Conservation (phyloP, 495 filamentous ascomycete genomes). For the Penicillium egyptiacum region DNA sequence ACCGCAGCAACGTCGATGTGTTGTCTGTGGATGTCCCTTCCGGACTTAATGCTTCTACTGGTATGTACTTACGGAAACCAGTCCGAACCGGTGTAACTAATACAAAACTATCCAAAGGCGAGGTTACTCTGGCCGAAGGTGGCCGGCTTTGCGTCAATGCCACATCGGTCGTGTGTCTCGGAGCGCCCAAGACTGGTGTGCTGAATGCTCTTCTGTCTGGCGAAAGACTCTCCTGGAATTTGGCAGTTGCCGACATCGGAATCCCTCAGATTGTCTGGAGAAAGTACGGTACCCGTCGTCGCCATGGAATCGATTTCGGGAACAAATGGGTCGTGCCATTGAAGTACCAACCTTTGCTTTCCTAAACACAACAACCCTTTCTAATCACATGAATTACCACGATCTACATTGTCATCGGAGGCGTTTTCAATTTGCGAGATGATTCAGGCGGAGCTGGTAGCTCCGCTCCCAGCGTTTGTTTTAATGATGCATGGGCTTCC, state of each 20-base stretch:
- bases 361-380: not conserved
- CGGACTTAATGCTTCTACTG: slow-evolving; percentile 77
- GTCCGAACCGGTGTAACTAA: slow-evolving; percentile 10
- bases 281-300: slow-evolving; percentile 75
- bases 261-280: slow-evolving; percentile 79
- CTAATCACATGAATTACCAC: slow-evolving; percentile 8
- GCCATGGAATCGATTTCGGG: slow-evolving; percentile 82
- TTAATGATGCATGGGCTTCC: slow-evolving; percentile 4
- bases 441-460: not conserved
- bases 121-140: slow-evolving; percentile 60
- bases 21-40: slow-evolving; percentile 85
- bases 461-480: slow-evolving; percentile 4
- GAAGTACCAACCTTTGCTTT: slow-evolving; percentile 34
- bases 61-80: slow-evolving; percentile 46
- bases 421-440: slow-evolving; percentile 9
- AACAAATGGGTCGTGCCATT: slow-evolving; percentile 72
- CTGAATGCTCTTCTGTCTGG: slow-evolving; percentile 66
- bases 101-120: slow-evolving; percentile 34
- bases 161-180: slow-evolving; percentile 75
- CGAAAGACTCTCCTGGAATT: slow-evolving; percentile 60
- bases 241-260: slow-evolving; percentile 84
- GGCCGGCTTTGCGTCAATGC: slow-evolving; percentile 70
- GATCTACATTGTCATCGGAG: slow-evolving; percentile 11
- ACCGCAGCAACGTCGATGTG: slow-evolving; percentile 72
- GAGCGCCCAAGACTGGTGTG: slow-evolving; percentile 79